phyloP scores from a whole-genome alignment of 2,329 filamentous ascomycete genomes.

The Mycocentrospora acerina region DNA sequence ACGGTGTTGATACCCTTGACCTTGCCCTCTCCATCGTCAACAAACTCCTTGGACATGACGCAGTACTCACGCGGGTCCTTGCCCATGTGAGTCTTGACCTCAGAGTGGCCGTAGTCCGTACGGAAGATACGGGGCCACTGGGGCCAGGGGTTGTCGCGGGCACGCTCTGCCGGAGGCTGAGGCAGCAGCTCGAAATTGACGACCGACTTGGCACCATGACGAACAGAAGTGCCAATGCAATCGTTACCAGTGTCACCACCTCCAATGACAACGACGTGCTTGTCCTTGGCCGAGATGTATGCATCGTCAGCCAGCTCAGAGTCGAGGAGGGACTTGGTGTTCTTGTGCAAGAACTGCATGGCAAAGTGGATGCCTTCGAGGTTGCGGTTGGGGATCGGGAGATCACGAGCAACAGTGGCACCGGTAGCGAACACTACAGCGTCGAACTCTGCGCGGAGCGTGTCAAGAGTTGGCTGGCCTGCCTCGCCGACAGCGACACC shows the following conservation, averaged over 20 bases:
- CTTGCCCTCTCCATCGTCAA: conserved; percentile 80
- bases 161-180: conserved; percentile 87
- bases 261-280: conserved; percentile 94
- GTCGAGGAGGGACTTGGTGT: conserved; percentile 96
- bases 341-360: conserved; percentile 96
- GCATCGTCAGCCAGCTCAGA: conserved; percentile 79
- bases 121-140: conserved; percentile 98
- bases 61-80: conserved; percentile 96
- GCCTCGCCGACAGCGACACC: conserved; percentile 78
- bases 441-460: conserved; percentile 72
- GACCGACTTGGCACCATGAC: conserved; percentile 92
- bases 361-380: conserved; percentile 91
- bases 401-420: conserved; percentile 87
- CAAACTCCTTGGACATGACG: conserved; percentile 97
- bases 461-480: conserved; percentile 65
- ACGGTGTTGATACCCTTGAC: conserved; percentile 96
- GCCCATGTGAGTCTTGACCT: conserved; percentile 94
- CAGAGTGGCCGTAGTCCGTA: conserved; percentile 95
- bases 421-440: conserved; percentile 90
- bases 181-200: conserved; percentile 96
- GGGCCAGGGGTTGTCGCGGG: conserved; percentile 94
- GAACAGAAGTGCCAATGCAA: conserved; percentile 94
- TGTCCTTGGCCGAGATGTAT: conserved; percentile 94
- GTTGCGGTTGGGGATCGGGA: conserved; percentile 86
- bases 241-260: conserved; percentile 98